Percentiles rank a stretch among this genome's conserved stretches.
phyloP scores from a whole-genome alignment of 1,284 basidiomycete genomes.

The Schizophyllum commune region DNA sequence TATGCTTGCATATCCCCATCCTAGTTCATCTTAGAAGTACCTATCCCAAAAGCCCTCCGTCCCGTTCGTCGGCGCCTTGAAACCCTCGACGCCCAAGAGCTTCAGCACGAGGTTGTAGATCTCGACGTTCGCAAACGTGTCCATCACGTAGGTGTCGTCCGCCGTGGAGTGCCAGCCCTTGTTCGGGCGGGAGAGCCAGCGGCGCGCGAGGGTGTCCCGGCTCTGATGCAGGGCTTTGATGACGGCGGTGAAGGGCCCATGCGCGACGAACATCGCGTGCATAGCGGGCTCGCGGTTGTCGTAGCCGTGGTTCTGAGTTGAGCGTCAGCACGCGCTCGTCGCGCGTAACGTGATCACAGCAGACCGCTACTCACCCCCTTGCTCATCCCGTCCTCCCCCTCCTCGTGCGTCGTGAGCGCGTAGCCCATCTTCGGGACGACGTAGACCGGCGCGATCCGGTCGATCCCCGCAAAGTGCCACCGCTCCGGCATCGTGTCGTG shows the following conservation, averaged over 20 bases:
- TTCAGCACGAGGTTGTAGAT: constrained; percentile 78
- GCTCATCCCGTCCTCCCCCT: constrained; percentile 58
- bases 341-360: not conserved
- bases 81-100: constrained; percentile 56
- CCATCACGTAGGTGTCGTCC: constrained; percentile 64
- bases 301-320: constrained; percentile 82
- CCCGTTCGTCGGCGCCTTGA: constrained; percentile 65
- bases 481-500: constrained; percentile 74
- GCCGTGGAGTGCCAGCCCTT: constrained; percentile 61
- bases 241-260: constrained; percentile 73
- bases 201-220: constrained; percentile 14
- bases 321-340: too few relatives aligned
- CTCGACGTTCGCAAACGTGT: constrained; percentile 78
- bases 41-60: constrained; percentile 74
- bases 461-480: constrained; percentile 67
- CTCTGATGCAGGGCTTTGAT: constrained; percentile 48
- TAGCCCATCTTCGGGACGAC: constrained; percentile 76
- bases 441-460: constrained; percentile 84
- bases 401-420: constrained; percentile 51
- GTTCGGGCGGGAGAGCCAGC: constrained; percentile 27
- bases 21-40: constrained; percentile 39
- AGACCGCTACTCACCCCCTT: constrained; percentile 57
- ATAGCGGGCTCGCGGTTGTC: constrained; percentile 73
- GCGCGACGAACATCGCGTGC: constrained; percentile 86
- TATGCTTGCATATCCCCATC: not conserved